A percentile compares a stretch with the other conserved stretches of the same genome.
These are phyloP conservation scores for Tympanopsis confertula DNA, from an alignment of 2,329 filamentous ascomycete genomes.

Conservation along the genomic window DNA sequence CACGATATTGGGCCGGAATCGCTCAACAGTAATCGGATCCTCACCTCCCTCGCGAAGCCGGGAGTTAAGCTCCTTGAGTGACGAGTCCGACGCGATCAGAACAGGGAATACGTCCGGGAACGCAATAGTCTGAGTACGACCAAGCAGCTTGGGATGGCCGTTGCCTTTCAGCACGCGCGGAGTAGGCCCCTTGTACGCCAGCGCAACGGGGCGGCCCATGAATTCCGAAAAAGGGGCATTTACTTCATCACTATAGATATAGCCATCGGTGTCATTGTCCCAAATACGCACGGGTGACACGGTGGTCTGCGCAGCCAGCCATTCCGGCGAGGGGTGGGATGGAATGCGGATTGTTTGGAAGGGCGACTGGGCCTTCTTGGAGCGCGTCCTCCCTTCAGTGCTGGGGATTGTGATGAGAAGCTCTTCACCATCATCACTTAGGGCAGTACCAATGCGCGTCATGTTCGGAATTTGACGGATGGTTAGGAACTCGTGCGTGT, in stretches of 20 bases:
- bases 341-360: constrained; percentile 35
- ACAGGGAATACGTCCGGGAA: constrained; percentile 50
- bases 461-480: constrained; percentile 49
- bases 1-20: constrained; percentile 54
- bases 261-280: constrained; percentile 43
- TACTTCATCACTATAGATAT: constrained; percentile 35
- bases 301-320: constrained; percentile 40
- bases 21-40: constrained; percentile 42
- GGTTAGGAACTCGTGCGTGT: constrained; percentile 43
- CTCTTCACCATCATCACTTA: constrained; percentile 21
- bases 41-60: constrained; percentile 29
- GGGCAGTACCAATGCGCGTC: constrained; percentile 46
- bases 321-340: constrained; percentile 36
- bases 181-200: constrained; percentile 51
- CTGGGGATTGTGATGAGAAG: not conserved
- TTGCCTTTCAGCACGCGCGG: constrained; percentile 42
- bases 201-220: constrained; percentile 38
- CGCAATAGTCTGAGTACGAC: constrained; percentile 37
- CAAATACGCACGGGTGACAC: constrained; percentile 41
- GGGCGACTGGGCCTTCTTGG: constrained; percentile 22
- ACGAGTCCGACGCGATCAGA: constrained; percentile 40
- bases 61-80: constrained; percentile 43
- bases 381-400: constrained; percentile 32
- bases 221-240: constrained; percentile 42
- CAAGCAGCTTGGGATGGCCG: constrained; percentile 37